These are phyloP conservation scores for Diospyros lotus DNA, from an alignment of 148 eudicot species.

Conservation along the genomic window DNA sequence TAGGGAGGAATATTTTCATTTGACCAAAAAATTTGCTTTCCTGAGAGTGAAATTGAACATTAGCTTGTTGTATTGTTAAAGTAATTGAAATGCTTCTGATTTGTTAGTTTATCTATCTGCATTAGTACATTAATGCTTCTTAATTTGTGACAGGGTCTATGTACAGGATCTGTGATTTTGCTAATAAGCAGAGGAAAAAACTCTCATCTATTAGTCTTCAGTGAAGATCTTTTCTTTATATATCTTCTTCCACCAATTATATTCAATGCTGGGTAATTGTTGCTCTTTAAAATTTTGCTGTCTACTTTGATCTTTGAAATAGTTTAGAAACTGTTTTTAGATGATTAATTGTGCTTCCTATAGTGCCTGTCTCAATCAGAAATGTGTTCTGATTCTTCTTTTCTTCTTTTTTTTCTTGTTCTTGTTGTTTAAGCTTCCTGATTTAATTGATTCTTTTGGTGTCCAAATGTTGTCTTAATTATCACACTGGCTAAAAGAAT, in stretches of 20 bases:
- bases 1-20: no score
- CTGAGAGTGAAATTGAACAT: not conserved
- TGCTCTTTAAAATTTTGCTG: not conserved
- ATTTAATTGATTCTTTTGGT: not conserved
- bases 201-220: slow-evolving; percentile 54
- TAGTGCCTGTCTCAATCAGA: not conserved
- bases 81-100: not conserved
- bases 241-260: slow-evolving; percentile 81
- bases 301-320: not conserved
- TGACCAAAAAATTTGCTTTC: not conserved
- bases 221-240: slow-evolving; percentile 74
- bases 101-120: not conserved
- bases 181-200: slow-evolving; percentile 54
- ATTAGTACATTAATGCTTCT: not conserved
- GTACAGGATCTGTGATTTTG: slow-evolving; percentile 55
- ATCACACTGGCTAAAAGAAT: not conserved
- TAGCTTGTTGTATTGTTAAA: not conserved
- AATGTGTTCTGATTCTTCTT: not conserved
- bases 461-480: not conserved
- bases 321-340: not conserved
- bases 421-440: not conserved
- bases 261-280: slow-evolving; percentile 70
- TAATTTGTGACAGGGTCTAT: slow-evolving; percentile 44
- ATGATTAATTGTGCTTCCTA: not conserved
- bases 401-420: not conserved